Conservation (phyloP, 2,329 filamentous ascomycete genomes). For the Penicillium sclerotiorum region DNA sequence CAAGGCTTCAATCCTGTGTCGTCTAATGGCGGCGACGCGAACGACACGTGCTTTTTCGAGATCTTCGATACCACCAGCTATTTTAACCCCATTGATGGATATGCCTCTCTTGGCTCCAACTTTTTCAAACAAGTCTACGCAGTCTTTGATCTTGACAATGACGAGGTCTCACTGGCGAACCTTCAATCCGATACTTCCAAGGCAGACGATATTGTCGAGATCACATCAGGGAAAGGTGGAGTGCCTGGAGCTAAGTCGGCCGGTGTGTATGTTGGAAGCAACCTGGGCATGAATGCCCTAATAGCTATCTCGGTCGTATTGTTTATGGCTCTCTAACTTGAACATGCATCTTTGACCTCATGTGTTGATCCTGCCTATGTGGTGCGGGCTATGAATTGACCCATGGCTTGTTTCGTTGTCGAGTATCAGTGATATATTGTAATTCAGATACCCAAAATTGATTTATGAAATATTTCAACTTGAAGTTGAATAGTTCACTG, state of each 20-base stretch:
- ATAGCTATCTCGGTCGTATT: background rate
- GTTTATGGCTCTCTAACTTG: background rate
- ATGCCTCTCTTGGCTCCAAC: constrained; percentile 2
- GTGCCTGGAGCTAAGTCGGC: constrained; percentile 1
- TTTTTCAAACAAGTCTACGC: constrained; percentile 5
- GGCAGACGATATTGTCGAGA: constrained; percentile 8
- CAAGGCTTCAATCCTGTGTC: background rate
- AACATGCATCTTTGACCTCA: background rate
- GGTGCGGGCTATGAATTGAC: too few species aligned
- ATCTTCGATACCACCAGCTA: too few species aligned
- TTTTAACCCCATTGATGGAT: constrained; percentile 4
- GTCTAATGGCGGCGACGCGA: background rate
- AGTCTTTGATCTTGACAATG: constrained; percentile 16
- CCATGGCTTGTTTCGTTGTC: too few species aligned
- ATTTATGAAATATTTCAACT: too few species aligned
- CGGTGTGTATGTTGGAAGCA: background rate
- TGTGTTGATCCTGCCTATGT: background rate
- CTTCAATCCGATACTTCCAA: background rate
- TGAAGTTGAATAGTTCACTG: too few species aligned
- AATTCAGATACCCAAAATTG: too few species aligned
- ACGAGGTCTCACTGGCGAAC: constrained; percentile 11
- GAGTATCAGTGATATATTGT: too few species aligned
- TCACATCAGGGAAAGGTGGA: constrained; percentile 2
- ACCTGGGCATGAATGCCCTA: background rate
- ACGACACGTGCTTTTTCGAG: too few species aligned